These are phyloP conservation scores for Oropetium thomaeum DNA, from an alignment of 176 grass and related monocot species.

Conservation along the genomic window DNA sequence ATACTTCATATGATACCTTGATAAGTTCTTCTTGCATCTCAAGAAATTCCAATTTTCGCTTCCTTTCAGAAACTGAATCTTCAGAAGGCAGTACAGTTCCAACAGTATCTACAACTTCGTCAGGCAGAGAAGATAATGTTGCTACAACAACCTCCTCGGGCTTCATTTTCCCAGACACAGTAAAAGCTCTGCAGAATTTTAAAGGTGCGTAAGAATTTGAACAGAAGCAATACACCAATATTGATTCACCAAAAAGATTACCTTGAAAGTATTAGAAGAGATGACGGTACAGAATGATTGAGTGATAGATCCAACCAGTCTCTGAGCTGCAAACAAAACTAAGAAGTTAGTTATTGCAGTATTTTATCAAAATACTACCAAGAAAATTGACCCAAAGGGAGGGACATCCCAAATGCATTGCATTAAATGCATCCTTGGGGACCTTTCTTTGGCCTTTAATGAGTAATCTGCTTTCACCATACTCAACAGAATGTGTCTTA, in stretches of 20 bases:
- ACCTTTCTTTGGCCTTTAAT: no score
- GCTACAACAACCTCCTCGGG: slow-evolving; percentile 98
- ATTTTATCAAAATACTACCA: neutral
- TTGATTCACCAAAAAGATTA: slow-evolving; percentile 26
- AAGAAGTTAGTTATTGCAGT: slow-evolving; percentile 11
- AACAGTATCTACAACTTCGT: slow-evolving; percentile 98
- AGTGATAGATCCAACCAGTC: slow-evolving; percentile 98
- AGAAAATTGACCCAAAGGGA: neutral
- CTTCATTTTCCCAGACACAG: slow-evolving; percentile 95
- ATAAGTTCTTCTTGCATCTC: slow-evolving; percentile 99
- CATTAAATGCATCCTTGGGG: no score
- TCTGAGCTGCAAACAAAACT: slow-evolving; percentile 53
- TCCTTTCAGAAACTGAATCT: slow-evolving; percentile 97
- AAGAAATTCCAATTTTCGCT: slow-evolving; percentile 87
- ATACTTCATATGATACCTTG: slow-evolving; percentile 45
- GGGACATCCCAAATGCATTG: neutral
- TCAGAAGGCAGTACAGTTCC: slow-evolving; percentile 91
- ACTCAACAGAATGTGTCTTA: no score
- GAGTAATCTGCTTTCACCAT: no score
- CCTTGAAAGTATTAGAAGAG: slow-evolving; percentile 98
- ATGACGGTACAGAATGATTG: slow-evolving; percentile 91
- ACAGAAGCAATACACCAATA: slow-evolving; percentile 16
- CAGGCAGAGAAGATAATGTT: slow-evolving; percentile 93
- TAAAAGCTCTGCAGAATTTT: slow-evolving; percentile 73
- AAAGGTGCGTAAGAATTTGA: slow-evolving; percentile 4